Evolutionary conservation across 2,329 filamentous ascomycete genomes (phyloP), one percentile per base, ranked within the genome.

Genomic region (Penicillium fuscoglaucum): DNA sequence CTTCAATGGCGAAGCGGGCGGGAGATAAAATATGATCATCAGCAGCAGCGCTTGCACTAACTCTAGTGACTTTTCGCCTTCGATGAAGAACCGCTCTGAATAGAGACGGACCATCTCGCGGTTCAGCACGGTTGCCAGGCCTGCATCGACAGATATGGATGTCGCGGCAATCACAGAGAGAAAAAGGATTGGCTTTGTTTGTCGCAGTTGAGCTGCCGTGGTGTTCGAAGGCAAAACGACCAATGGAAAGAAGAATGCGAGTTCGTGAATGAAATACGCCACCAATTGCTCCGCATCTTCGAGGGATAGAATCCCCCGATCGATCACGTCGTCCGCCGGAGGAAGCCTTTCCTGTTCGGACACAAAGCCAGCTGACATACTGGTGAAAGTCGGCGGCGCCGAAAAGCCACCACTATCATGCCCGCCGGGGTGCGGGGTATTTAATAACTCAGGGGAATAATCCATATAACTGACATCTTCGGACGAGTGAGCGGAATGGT

Each of bases 81-180:
- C 76, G 47, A 79, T 74, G 46, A 83, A 76, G 58, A 80, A 80
- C 37, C 75, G 72, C 17, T 80, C 77, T 8, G 80, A 78, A 67
- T 80, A 82, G 24, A 78, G 72, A 45, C 74, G 75, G 59, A 83
- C 74, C 39, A 83, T 70, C 63, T 83, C 80, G 40, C 76, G 76
- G 53, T 81, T 81, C 39, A 83, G 71, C 28, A 68, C 66, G 8
- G 71, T 72, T 40, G 80, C 79, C 5, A 83, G 64, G 3, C 72
- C 68, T 6, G 66, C 57, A 83, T 77, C 26, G 21, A 79, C 78
- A 61, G 87, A 83, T 10, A 84, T 84, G 5, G 86, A 82, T 6
- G 87, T 83, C 9, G 84, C 86, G 0, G 87, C 84, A 74, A 92
- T 84, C 66, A 91, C 79, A 31, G 89, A 81, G n/a, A 90, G 79